These are phyloP conservation scores for Goffeauzyma gilvescens DNA, from an alignment of 768 basidiomycete species.

Conservation along the genomic window DNA sequence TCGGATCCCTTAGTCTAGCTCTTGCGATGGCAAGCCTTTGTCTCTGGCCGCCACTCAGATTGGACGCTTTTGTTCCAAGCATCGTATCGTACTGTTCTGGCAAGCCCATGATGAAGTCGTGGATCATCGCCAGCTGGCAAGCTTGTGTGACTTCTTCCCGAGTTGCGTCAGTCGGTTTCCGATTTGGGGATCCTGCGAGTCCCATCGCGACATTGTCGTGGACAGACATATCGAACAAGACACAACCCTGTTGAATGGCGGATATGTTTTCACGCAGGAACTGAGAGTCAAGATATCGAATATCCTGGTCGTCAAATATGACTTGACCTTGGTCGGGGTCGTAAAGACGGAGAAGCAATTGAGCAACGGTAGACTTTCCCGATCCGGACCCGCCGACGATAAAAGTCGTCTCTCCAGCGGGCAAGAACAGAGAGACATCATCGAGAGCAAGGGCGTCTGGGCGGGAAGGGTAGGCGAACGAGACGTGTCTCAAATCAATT, in stretches of 20 bases:
- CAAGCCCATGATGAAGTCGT: conserved; percentile 68
- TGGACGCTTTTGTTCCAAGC: conserved; percentile 54
- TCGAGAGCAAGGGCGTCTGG: conserved; percentile 43
- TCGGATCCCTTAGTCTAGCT: conserved; percentile 65
- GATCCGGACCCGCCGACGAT: conserved; percentile 62
- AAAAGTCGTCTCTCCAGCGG: conserved; percentile 55
- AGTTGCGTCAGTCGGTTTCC: conserved; percentile 39
- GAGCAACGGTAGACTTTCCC: conserved; percentile 55
- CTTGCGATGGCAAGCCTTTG: conserved; percentile 79
- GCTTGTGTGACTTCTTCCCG: conserved; percentile 58
- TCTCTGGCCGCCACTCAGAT: conserved; percentile 74
- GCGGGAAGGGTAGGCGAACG: conserved; percentile 57
- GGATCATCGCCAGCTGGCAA: conserved; percentile 63
- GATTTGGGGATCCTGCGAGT: conserved; percentile 37
- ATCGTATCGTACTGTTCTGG: conserved; percentile 73
- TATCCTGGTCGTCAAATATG: conserved; percentile 60
- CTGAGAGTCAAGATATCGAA: conserved; percentile 50
- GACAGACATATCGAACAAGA: conserved; percentile 59
- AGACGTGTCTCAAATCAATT: conserved; percentile 42
- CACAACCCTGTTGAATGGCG: conserved; percentile 55
- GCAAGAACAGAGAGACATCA: conserved; percentile 48
- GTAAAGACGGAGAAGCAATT: conserved; percentile 56
- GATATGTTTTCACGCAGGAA: conserved; percentile 56
- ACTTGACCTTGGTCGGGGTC: conserved; percentile 44
- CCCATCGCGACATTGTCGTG: conserved; percentile 77